Evolutionary conservation across 345 rosid species (phyloP).

Genomic region (Linum trigynum): DNA sequence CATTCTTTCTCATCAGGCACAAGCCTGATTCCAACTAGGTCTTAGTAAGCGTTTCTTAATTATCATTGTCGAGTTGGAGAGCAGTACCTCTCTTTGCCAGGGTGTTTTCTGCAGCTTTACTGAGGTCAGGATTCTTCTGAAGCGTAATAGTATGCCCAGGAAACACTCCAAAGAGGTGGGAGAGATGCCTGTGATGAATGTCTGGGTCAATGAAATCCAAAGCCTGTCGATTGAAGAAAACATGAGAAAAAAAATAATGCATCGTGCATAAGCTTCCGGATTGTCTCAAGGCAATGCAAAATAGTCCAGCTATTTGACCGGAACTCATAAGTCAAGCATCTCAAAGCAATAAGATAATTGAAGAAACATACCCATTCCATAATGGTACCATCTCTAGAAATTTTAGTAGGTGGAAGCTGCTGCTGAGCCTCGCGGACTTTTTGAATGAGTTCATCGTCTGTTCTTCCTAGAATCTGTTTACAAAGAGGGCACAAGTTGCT

Average conservation of each 20-base stretch:
- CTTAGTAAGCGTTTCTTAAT: neutral
- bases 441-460: constrained; percentile 40
- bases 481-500: neutral
- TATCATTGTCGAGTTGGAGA: neutral
- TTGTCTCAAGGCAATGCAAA: neutral
- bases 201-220: neutral
- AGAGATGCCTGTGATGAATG: constrained; percentile 2
- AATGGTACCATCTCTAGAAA: constrained; percentile 73
- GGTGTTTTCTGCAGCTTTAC: constrained; percentile 1
- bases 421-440: constrained; percentile 50
- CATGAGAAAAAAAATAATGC: neutral
- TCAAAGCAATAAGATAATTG: neutral
- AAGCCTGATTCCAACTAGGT: neutral
- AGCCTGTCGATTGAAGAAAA: neutral
- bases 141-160: constrained; percentile 1
- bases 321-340: neutral
- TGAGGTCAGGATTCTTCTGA: neutral
- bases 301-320: no score
- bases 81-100: neutral
- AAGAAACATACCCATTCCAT: constrained; percentile 76
- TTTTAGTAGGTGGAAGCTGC: constrained; percentile 60
- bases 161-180: constrained; percentile 2
- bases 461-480: constrained; percentile 52
- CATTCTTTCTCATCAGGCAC: neutral
- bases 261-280: neutral